Base-by-base conservation (phyloP, 768 basidiomycete species). In the Hygrophorus pudorinus region DNA sequence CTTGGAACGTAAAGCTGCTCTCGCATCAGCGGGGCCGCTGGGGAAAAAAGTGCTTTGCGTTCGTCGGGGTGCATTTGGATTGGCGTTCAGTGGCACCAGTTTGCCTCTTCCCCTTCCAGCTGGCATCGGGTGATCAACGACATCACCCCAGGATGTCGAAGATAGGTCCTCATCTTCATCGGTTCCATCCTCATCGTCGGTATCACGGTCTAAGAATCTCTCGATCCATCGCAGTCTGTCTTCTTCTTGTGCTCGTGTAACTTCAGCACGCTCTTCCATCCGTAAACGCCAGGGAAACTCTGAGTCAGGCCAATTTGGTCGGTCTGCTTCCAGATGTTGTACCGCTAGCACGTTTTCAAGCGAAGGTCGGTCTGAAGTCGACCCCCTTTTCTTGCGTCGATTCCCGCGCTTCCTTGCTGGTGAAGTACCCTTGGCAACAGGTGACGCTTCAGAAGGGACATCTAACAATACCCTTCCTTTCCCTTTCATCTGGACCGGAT, bases 211-310 rank as follows among this genome's bases (percentile, higher is more conserved):
- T 33, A 90, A 58, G 57, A 84, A 90, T 27, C 71, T 66, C 56
- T 79, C 80, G 39, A 90, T 82, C 68, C 73, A 71, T 47, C 67
- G 67, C 55, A 85, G 53, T 41, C 77, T 71, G 54, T 82, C 77
- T 52, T 72, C 74, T 51, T 77, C 68, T 54, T 79, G 71, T 24
- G 70, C 68, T 53, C 71, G 73, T 17, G 68, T 66, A 37, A 67
- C 51, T 39, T 78, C 74, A 17, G 65, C 63, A 27, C 72, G 69
- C 56, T 80, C 73, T 49, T 75, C 68, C n/a, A 65, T 67, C 43
- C 79, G 67, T 50, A 80, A 56, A 39, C 72, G 73, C 87, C 86
- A 90, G 16, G 87, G 86, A 54, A 87, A 88, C 59, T 78, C 78
- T 6, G 67, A 51, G 53, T 90, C 87, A 5, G 80, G 81, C 86